Conservation (phyloP, 2,329 filamentous ascomycete genomes). For the Graphiopsis chlorocephala region DNA sequence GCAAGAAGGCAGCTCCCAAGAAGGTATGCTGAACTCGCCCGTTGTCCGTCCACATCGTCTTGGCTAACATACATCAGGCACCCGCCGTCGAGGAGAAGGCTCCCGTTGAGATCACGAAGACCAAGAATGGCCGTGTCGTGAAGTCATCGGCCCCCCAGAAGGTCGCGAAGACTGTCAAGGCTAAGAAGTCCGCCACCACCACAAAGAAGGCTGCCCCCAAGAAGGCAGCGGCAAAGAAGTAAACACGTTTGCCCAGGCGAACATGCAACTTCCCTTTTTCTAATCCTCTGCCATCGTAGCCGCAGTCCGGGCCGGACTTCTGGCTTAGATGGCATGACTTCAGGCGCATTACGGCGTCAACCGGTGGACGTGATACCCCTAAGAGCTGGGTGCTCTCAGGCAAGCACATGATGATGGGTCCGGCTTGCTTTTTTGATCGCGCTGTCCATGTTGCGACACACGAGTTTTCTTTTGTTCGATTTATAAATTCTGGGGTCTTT, state of each 20-base stretch:
- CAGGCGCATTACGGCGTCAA: conserved; percentile 13
- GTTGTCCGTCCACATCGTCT: neutral
- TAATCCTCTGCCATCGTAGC: conserved; percentile 1
- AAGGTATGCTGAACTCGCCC: conserved; percentile 25
- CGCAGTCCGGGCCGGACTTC: neutral
- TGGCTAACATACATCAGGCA: conserved; percentile 44
- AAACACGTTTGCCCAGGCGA: neutral
- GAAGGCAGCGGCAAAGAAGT: conserved; percentile 19
- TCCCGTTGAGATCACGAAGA: conserved; percentile 68
- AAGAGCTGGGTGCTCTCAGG: conserved; percentile 12
- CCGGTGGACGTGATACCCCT: conserved; percentile 12
- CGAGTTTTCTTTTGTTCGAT: conserved; percentile 1
- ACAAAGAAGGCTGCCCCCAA: conserved; percentile 18
- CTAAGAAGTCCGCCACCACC: conserved; percentile 14
- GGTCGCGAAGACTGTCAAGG: conserved; percentile 20
- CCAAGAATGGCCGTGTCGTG: conserved; percentile 80
- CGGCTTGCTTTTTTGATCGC: conserved; percentile 1
- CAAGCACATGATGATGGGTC: conserved; percentile 7
- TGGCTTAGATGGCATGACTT: conserved; percentile 1
- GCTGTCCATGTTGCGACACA: conserved; percentile 13
- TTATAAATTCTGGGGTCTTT: neutral
- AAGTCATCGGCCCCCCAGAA: conserved; percentile 60
- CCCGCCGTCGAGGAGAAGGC: conserved; percentile 68
- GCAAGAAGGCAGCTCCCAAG: conserved; percentile 19
- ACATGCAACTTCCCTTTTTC: neutral